Percentiles rank a stretch among this genome's conserved stretches.
phyloP scores from a whole-genome alignment of 2,329 filamentous ascomycete genomes.

The Phialocephala subalpina region DNA sequence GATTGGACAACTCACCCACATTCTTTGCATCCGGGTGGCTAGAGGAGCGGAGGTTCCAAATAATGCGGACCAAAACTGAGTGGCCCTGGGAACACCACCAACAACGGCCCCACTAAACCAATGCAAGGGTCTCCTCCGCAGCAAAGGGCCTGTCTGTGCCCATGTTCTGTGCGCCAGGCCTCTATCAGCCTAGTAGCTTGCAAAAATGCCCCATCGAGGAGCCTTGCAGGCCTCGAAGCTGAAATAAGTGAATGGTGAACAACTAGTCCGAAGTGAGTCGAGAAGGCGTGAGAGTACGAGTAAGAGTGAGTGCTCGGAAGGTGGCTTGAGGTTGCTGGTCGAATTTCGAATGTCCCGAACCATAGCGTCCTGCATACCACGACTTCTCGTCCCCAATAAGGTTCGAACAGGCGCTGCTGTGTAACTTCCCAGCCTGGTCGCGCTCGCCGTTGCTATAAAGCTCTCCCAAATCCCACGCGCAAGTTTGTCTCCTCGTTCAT shows the following conservation, averaged over 20 bases:
- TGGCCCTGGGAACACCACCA: not conserved
- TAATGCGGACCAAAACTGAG: not conserved
- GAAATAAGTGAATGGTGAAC: not conserved
- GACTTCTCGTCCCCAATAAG: not conserved
- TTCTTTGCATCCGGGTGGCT: not conserved
- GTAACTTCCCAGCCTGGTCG: conserved; percentile 18
- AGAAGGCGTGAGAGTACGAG: not conserved
- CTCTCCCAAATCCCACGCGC: conserved; percentile 5
- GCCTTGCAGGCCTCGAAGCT: conserved; percentile 5
- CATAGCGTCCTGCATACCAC: conserved; percentile 7
- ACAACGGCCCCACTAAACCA: not conserved
- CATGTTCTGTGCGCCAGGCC: conserved; percentile 6
- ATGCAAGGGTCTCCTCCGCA: not conserved
- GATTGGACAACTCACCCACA: conserved; percentile 2
- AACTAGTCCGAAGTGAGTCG: not conserved
- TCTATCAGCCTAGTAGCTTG: not conserved
- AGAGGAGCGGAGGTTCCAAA: not conserved
- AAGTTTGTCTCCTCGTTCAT: not conserved
- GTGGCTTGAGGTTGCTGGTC: conserved; percentile 8
- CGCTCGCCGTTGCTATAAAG: conserved; percentile 21
- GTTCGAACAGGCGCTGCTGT: conserved; percentile 12
- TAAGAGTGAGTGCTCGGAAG: not conserved
- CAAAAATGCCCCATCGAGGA: conserved; percentile 9
- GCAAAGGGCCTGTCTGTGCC: not conserved
- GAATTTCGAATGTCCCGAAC: conserved; percentile 4